phyloP scores from a whole-genome alignment of 768 basidiomycete species.

The Tricholoma furcatifolium region DNA sequence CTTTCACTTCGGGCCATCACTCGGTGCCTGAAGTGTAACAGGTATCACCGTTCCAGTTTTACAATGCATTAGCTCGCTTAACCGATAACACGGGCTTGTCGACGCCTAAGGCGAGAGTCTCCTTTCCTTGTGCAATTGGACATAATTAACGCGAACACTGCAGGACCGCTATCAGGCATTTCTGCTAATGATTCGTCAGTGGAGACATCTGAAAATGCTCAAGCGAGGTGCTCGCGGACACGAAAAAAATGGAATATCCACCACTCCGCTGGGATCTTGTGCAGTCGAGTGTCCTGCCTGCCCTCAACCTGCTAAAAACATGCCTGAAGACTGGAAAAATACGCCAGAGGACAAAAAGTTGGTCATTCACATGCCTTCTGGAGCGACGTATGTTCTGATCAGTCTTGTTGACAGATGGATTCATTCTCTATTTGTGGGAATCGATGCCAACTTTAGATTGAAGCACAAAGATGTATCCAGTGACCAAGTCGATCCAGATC shows the following conservation, averaged over 20 bases:
- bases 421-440: too few species aligned
- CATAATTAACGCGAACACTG: slow-evolving; percentile 4
- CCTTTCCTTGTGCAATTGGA: background rate
- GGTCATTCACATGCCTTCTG: background rate
- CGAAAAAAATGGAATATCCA: background rate
- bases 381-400: background rate
- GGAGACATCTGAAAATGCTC: too few species aligned
- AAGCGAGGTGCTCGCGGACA: slow-evolving; percentile 3
- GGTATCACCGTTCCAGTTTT: too few species aligned
- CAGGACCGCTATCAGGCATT: too few species aligned
- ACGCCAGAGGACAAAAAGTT: slow-evolving; percentile 10
- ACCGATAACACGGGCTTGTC: too few species aligned
- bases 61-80: too few species aligned
- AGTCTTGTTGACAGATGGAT: background rate
- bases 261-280: background rate
- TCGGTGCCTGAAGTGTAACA: too few species aligned
- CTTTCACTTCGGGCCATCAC: background rate
- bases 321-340: slow-evolving; percentile 22
- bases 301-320: slow-evolving; percentile 22
- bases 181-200: too few species aligned
- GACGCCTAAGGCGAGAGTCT: slow-evolving; percentile 1
- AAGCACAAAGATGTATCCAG: too few species aligned
- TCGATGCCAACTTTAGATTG: too few species aligned
- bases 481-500: slow-evolving; percentile 6
- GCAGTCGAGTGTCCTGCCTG: too few species aligned